Evolutionary conservation across 208 protist species (phyloP).

Genomic region (Willaertia magna): DNA sequence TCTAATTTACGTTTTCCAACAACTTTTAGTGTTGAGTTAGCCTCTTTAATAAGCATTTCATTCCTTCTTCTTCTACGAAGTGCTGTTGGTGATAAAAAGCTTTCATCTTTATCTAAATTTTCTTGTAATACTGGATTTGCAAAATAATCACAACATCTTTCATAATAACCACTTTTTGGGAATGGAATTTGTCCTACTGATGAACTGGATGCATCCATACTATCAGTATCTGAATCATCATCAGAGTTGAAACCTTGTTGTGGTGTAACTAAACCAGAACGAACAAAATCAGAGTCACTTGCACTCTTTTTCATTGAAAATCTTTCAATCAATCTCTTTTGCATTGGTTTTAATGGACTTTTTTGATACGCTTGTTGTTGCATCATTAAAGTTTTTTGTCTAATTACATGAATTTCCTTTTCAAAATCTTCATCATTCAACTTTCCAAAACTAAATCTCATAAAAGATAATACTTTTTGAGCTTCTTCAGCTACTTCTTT

Average conservation of each 20-base stretch:
- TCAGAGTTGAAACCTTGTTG: background rate
- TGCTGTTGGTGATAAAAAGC: background rate
- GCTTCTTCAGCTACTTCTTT: background rate
- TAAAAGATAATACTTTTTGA: background rate
- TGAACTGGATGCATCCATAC: background rate
- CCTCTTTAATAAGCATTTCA: background rate
- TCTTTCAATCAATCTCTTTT: background rate
- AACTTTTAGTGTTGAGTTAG: background rate
- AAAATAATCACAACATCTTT: conserved; percentile 4
- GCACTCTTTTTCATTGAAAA: background rate
- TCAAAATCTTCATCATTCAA: background rate
- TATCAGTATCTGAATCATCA: background rate
- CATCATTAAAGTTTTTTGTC: background rate
- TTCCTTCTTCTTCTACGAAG: background rate
- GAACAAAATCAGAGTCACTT: background rate
- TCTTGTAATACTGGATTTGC: background rate
- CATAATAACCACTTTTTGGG: background rate
- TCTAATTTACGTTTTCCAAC: background rate
- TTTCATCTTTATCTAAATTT: background rate
- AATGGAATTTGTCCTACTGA: background rate
- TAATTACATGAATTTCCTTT: background rate
- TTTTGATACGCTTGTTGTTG: background rate
- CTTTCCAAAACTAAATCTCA: background rate
- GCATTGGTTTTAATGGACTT: background rate
- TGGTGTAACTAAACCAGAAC: background rate